A percentile compares a stretch with the other conserved stretches of the same genome.
These are phyloP conservation scores for Blastobotrys apis DNA, from an alignment of 1,139 yeast genomes.

Conservation along the genomic window DNA sequence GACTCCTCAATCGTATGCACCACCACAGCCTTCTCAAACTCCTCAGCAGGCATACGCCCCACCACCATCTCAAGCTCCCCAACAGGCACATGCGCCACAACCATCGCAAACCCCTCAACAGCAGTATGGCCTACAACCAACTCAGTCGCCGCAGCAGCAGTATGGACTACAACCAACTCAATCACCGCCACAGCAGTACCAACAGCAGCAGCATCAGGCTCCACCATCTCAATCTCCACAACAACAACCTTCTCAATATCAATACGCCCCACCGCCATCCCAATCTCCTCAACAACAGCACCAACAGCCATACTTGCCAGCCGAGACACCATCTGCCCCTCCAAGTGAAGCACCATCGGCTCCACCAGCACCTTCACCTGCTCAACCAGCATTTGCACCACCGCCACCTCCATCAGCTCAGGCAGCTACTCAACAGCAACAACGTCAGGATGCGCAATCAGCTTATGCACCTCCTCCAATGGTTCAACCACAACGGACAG, in stretches of 20 bases:
- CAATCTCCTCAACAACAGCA: constrained; percentile 12
- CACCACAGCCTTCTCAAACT: constrained; percentile 10
- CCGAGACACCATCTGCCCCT: background rate
- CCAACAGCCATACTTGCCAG: constrained; percentile 5
- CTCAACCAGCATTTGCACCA: background rate
- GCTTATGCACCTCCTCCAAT: constrained; percentile 6
- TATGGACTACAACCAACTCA: constrained; percentile 3
- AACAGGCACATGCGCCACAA: constrained; percentile 7
- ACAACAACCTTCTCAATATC: constrained; percentile 5
- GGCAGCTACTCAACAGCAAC: constrained; percentile 2
- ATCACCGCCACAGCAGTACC: constrained; percentile 7
- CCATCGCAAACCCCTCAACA: constrained; percentile 4
- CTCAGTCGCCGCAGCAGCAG: constrained; percentile 11
- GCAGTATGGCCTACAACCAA: constrained; percentile 6
- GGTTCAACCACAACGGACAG: constrained; percentile 10
- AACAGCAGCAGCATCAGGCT: constrained; percentile 5
- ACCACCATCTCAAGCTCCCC: constrained; percentile 12
- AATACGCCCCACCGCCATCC: constrained; percentile 6
- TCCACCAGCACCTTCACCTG: background rate
- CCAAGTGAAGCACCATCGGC: constrained; percentile 7
- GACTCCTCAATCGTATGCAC: constrained; percentile 6
- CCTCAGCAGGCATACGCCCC: constrained; percentile 3
- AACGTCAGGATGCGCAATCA: constrained; percentile 4
- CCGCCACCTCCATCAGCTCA: constrained; percentile 5
- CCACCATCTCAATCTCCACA: constrained; percentile 12